Conservation (phyloP, 1,284 basidiomycete genomes). For the Malassezia globosa region DNA sequence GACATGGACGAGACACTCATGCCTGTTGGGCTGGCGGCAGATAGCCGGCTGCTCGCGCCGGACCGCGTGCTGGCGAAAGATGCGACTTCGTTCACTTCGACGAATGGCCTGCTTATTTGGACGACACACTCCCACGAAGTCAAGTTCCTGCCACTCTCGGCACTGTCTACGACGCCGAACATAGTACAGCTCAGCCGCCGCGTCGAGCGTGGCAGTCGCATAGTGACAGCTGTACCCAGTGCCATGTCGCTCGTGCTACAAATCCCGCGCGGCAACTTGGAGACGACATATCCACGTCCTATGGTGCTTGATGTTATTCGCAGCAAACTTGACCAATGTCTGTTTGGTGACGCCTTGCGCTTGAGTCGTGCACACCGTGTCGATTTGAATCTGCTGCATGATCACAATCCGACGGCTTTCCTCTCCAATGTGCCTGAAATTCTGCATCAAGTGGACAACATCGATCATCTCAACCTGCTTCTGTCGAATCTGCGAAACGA, state of each 20-base stretch:
- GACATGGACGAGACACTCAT: conserved; percentile 16
- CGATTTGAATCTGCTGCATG: conserved; percentile 76
- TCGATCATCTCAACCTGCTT: conserved; percentile 88
- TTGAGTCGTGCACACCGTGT: conserved; percentile 86
- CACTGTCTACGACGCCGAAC: conserved; percentile 10
- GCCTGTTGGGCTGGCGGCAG: conserved; percentile 56
- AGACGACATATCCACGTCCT: conserved; percentile 85
- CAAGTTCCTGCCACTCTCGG: conserved; percentile 53
- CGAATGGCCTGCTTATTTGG: conserved; percentile 71
- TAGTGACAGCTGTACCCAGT: conserved; percentile 38
- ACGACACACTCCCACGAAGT: conserved; percentile 74
- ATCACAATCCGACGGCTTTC: conserved; percentile 64
- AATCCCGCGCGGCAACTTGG: conserved; percentile 94
- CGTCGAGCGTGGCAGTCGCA: conserved; percentile 41
- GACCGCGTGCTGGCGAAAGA: conserved; percentile 54
- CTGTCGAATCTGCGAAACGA: conserved; percentile 58
- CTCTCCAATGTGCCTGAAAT: conserved; percentile 53
- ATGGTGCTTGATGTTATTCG: conserved; percentile 61
- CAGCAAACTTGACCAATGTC: conserved; percentile 24
- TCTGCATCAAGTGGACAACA: conserved; percentile 72
- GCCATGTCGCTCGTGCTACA: conserved; percentile 71
- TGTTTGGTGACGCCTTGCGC: conserved; percentile 74
- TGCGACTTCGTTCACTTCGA: conserved; percentile 69
- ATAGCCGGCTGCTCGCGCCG: conserved; percentile 51
- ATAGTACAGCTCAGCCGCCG: conserved; percentile 28